Evolutionary conservation across 352 stramenopile species (phyloP), one percentile per base, ranked within the genome.

Genomic region (Globisporangium solare): DNA sequence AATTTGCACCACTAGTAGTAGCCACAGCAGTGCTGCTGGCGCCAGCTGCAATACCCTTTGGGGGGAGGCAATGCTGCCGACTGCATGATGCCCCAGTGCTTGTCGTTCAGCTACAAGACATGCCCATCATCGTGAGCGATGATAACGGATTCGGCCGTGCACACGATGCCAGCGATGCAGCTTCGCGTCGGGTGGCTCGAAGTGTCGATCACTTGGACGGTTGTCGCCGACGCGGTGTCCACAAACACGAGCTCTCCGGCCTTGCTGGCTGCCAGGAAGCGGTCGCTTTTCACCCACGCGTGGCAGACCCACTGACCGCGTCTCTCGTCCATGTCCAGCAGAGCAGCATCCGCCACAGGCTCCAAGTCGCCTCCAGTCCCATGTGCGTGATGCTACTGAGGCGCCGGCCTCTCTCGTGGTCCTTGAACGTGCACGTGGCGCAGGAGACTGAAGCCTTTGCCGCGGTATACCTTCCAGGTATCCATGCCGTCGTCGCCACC

Each of bases 381-480:
- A 43, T 15, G 5, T 43, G 39, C 39, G 39, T 13, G 39, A 43
- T n/a, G 39, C 27, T 35, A 6, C 27, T 35, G 17, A 6, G 39
- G 5, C 39, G 39, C 41, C 32, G 40, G 17, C 2, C 17, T 39
- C 27, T 21, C 35, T 22, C n/a, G 46, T 18, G 7, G 3, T 17
- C 11, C 45, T 27, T 53, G 52, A 14, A 65, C 53, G 22, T 32
- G 60, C 63, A 73, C 51, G 2, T 69, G 54, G 52, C 67, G 70
- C 40, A 78, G 47, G 7, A 76, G 55, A 63, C 61, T 72, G 0
- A 64, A 76, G 6, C 41, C 47, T 13, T 51, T 67, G 27, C 51
- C 54, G 42, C 60, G 53, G 67, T 83, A 89, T 31, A 89, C 60
- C 58, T 86, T 89, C 76, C 74, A 94, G 55, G 92, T 57, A 21